Base-by-base conservation (phyloP, 768 basidiomycete species). In the Coprinopsis strossmayeri region DNA sequence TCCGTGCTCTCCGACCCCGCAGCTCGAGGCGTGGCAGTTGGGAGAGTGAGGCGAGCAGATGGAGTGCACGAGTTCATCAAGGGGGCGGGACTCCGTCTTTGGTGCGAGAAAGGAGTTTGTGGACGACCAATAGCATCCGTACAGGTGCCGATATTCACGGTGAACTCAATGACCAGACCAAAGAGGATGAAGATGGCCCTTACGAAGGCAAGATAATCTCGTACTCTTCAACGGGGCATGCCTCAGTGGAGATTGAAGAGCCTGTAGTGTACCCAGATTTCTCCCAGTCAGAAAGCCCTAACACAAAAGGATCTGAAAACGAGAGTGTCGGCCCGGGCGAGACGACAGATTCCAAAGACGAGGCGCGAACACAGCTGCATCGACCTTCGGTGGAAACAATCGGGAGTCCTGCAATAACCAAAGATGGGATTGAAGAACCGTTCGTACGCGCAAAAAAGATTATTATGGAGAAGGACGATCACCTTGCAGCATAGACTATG, bases 11-110 rank as follows among this genome's bases (percentile, higher is more conserved):
- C 57, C 70, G 92, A 52, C 89, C 90, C 1, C 71, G 92, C 49
- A 89, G 88, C 65, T 89, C 88, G 7, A 74, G 91, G 57, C 73
- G 90, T 57, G 87, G 87, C 0, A 94, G 91, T 58, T 94, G 92
- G 88, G 94, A 89, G 57, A 93, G 91, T 57, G 87, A 86, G 59
- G 84, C 79, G 21, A 92, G 88, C 55, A 77, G 85, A 35, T 94
- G 91, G 91, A 91, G 89, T 61, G 90, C 91, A 4, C 70, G 75
- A 52, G 65, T 86, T 25, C 77, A 77, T 37, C 65, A 62, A 17
- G 73, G 69, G 2, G 66, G 71, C 5, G 74, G 73, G 20, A 69
- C 74, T 3, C 66, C 76, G 1, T 73, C 73, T 1, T 59, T 74
- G 46, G 60, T 59, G 20, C 69, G 76, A 53, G 81, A 78, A 53